Evolutionary conservation across 2,329 filamentous ascomycete genomes (phyloP).

Genomic region (Zasmidium citrigriseum): DNA sequence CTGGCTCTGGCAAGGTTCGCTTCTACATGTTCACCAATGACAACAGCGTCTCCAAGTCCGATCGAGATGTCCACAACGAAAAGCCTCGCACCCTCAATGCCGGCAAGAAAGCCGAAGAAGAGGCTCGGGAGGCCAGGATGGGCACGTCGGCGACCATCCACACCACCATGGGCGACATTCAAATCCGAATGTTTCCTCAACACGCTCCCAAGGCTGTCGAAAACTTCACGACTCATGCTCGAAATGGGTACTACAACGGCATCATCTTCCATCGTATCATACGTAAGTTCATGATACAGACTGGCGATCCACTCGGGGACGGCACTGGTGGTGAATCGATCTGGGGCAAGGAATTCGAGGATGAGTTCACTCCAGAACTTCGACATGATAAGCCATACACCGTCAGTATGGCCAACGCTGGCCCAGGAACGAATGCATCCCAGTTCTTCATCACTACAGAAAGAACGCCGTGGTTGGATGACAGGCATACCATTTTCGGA

Average conservation of each 20-base stretch:
- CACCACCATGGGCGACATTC: slow-evolving; percentile 91
- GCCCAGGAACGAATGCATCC: slow-evolving; percentile 89
- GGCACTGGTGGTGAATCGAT: slow-evolving; percentile 89
- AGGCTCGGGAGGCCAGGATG: slow-evolving; percentile 65
- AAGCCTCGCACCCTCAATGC: slow-evolving; percentile 69
- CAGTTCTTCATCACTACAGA: slow-evolving; percentile 99
- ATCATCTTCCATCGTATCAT: slow-evolving; percentile 98
- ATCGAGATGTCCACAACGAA: slow-evolving; percentile 92
- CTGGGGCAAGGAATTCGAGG: slow-evolving; percentile 88
- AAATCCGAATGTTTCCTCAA: slow-evolving; percentile 88
- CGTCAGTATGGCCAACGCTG: slow-evolving; percentile 96
- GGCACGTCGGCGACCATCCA: slow-evolving; percentile 83
- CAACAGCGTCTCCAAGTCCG: slow-evolving; percentile 75
- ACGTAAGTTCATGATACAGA: slow-evolving; percentile 96
- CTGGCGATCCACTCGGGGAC: slow-evolving; percentile 82
- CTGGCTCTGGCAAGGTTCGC: slow-evolving; percentile 80
- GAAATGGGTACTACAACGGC: slow-evolving; percentile 92
- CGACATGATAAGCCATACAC: slow-evolving; percentile 97
- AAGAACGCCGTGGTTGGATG: slow-evolving; percentile 94
- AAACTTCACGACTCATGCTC: slow-evolving; percentile 92
- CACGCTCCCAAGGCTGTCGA: slow-evolving; percentile 93
- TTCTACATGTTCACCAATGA: slow-evolving; percentile 99
- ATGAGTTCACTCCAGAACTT: slow-evolving; percentile 81
- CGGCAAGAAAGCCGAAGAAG: slow-evolving; percentile 51
- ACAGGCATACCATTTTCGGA: slow-evolving; percentile 95